A percentile compares a stretch with the other conserved stretches of the same genome.
phyloP scores from a whole-genome alignment of 2,329 filamentous ascomycete genomes.

The Cytospora schulzeri region DNA sequence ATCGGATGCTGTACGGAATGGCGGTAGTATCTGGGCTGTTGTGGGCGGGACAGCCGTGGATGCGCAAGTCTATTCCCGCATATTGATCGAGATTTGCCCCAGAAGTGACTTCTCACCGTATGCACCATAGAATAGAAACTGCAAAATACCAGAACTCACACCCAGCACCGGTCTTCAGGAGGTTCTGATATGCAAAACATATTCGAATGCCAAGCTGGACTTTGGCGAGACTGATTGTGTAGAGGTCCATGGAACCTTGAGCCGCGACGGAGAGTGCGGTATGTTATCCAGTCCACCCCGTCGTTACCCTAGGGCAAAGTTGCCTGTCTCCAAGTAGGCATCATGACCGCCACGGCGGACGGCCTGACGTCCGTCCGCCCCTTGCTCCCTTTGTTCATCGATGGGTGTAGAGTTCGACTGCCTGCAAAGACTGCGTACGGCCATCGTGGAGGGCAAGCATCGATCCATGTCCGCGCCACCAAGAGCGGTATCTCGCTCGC shows the following conservation, averaged over 20 bases:
- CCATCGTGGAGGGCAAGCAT: too few relatives aligned
- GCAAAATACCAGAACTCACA: conserved; percentile 26
- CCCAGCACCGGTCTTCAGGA: conserved; percentile 13
- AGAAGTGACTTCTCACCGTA: too few relatives aligned
- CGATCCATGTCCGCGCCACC: too few relatives aligned
- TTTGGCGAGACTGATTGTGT: conserved; percentile 30
- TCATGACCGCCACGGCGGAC: conserved; percentile 1
- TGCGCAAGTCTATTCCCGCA: neutral
- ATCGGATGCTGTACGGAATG: conserved; percentile 47
- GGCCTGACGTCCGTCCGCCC: neutral
- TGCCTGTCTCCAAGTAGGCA: conserved; percentile 34
- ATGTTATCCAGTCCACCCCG: conserved; percentile 40
- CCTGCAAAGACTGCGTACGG: too few relatives aligned
- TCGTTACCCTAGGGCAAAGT: conserved; percentile 44
- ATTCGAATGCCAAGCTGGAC: conserved; percentile 26
- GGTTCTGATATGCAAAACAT: conserved; percentile 16
- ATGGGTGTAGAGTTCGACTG: too few relatives aligned
- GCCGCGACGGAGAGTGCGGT: neutral
- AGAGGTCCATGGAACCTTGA: conserved; percentile 27
- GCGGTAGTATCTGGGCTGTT: conserved; percentile 45
- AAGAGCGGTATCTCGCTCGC: too few relatives aligned
- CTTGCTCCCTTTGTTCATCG: neutral
- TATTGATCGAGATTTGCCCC: too few relatives aligned
- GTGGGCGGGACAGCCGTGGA: conserved; percentile 33
- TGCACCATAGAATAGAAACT: conserved; percentile 34